These are phyloP conservation scores for Fusarium verticillioides DNA, from an alignment of 2,329 filamentous ascomycete species.

Conservation along the genomic window DNA sequence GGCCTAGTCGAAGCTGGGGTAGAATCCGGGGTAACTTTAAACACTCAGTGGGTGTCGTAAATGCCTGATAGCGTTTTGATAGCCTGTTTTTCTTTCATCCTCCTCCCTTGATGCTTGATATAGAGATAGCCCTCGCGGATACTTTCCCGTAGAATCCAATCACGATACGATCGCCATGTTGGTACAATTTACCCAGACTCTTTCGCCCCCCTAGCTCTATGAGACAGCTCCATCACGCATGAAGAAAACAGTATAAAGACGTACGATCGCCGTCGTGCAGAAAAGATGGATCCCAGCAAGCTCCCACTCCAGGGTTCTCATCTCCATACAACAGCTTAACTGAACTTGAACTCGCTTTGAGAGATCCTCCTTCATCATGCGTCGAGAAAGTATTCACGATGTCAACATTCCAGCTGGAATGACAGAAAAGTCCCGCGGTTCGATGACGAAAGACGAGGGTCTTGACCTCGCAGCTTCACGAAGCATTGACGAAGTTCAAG, in stretches of 20 bases:
- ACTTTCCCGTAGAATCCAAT: constrained; percentile 30
- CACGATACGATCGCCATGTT: not conserved
- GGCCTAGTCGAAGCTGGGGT: constrained; percentile 1
- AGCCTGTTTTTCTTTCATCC: not conserved
- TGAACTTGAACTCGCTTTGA: not conserved
- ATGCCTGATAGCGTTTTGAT: not conserved
- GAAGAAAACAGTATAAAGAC: constrained; percentile 8
- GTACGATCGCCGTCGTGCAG: not conserved
- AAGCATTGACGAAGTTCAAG: constrained; percentile 15
- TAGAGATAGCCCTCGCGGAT: constrained; percentile 14
- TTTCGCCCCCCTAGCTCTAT: not conserved
- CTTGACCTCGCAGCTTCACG: not conserved
- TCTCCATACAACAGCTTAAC: not conserved
- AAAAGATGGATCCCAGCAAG: not conserved
- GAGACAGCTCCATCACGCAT: not conserved
- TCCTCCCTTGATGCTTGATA: not conserved
- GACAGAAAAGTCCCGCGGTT: constrained; percentile 16
- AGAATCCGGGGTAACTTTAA: not conserved
- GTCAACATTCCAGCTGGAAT: not conserved
- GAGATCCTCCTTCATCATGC: constrained; percentile 7
- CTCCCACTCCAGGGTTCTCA: not conserved
- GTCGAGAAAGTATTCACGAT: constrained; percentile 16
- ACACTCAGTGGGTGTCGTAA: not conserved
- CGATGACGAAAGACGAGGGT: constrained; percentile 19
- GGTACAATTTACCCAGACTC: not conserved